Conservation (phyloP, 2,329 filamentous ascomycete genomes). For the Thermomyces lanuginosus region DNA sequence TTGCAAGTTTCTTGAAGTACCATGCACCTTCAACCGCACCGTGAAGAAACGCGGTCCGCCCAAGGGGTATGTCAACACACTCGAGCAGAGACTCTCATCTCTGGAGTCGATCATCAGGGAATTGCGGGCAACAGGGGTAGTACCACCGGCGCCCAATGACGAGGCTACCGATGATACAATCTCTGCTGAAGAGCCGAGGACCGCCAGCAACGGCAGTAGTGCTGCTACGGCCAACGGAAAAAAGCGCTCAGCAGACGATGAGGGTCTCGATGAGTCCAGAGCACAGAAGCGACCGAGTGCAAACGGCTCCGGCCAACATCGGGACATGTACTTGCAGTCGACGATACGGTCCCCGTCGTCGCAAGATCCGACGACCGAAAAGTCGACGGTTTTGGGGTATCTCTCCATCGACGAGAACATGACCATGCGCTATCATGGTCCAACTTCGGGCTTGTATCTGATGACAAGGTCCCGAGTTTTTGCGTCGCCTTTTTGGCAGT, state of each 20-base stretch:
- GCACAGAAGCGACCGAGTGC: too few relatives aligned
- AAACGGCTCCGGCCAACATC: too few relatives aligned
- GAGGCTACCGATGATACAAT: too few relatives aligned
- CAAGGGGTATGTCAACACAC: slow-evolving; percentile 6
- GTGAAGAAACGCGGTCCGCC: slow-evolving; percentile 6
- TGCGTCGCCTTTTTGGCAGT: slow-evolving; percentile 7
- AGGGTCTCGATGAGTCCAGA: too few relatives aligned
- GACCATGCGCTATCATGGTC: slow-evolving; percentile 7
- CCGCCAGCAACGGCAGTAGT: too few relatives aligned
- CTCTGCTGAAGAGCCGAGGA: too few relatives aligned
- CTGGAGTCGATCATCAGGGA: slow-evolving; percentile 4
- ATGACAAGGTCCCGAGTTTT: slow-evolving; percentile 6
- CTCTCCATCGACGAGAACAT: slow-evolving; percentile 7
- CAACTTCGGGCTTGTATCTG: slow-evolving; percentile 5
- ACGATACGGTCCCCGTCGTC: slow-evolving; percentile 1
- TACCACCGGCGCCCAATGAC: too few relatives aligned
- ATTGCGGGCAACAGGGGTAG: slow-evolving; percentile 3
- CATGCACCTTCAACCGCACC: slow-evolving; percentile 6
- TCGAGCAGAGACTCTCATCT: slow-evolving; percentile 5
- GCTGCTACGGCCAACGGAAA: too few relatives aligned
- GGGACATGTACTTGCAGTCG: slow-evolving; percentile 2
- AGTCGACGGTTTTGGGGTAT: slow-evolving; percentile 6
- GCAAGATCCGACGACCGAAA: slow-evolving; percentile 3
- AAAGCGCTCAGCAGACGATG: too few relatives aligned
- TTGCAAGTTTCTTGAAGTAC: slow-evolving; percentile 5